Evolutionary conservation across 2,329 filamentous ascomycete species (phyloP).

Genomic region (Calycina herbarum): DNA sequence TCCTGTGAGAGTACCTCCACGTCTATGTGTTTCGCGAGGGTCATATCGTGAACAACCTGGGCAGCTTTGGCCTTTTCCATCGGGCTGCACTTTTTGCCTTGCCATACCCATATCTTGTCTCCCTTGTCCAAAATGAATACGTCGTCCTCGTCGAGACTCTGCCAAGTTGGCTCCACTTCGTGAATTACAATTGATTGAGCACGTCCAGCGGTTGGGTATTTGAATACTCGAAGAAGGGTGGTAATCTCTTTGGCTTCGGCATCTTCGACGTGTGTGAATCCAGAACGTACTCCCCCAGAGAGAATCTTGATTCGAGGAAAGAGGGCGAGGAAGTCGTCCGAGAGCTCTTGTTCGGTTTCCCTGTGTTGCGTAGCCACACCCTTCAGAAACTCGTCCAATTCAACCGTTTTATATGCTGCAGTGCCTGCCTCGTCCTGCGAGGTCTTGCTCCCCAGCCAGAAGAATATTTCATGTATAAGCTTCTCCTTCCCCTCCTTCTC

Average conservation of each 20-base stretch:
- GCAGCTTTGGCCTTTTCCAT: conserved; percentile 71
- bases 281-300: conserved; percentile 59
- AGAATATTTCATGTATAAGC: conserved; percentile 65
- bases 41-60: conserved; percentile 66
- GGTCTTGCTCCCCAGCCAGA: conserved; percentile 67
- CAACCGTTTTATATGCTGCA: conserved; percentile 70
- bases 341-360: conserved; percentile 59
- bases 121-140: conserved; percentile 65
- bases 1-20: conserved; percentile 65
- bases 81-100: conserved; percentile 62
- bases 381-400: conserved; percentile 65
- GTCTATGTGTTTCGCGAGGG: conserved; percentile 61
- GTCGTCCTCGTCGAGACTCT: conserved; percentile 63
- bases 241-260: conserved; percentile 44
- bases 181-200: conserved; percentile 57
- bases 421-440: conserved; percentile 68
- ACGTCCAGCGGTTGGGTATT: conserved; percentile 47
- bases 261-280: conserved; percentile 63
- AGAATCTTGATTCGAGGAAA: conserved; percentile 63
- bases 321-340: conserved; percentile 51
- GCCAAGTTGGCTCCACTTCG: conserved; percentile 62
- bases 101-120: conserved; percentile 69
- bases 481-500: conserved; percentile 46
- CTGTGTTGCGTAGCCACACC: conserved; percentile 64
- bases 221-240: conserved; percentile 63